These are phyloP conservation scores for Monascus purpureus DNA, from an alignment of 495 filamentous ascomycete species.

Conservation along the genomic window DNA sequence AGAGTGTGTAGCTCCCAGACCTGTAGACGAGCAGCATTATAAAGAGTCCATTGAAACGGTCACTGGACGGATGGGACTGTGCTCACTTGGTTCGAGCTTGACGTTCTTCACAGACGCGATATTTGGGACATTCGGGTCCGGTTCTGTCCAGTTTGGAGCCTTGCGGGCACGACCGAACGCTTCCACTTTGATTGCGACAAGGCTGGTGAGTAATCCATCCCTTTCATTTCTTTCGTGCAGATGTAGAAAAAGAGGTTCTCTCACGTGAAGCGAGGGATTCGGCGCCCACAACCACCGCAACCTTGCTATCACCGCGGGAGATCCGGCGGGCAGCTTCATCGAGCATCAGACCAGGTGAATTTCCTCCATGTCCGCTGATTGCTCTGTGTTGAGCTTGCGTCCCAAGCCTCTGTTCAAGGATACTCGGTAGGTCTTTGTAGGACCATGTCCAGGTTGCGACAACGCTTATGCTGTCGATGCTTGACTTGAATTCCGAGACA, in stretches of 20 bases:
- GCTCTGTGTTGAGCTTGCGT: constrained; percentile 21
- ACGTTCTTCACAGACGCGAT: no score
- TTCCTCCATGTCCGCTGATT: constrained; percentile 38
- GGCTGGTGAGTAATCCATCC: no score
- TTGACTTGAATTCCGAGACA: constrained; percentile 17
- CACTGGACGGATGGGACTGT: no score
- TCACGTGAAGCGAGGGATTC: constrained; percentile 42
- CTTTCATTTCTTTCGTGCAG: no score
- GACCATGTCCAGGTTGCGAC: constrained; percentile 47
- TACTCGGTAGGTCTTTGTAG: constrained; percentile 34
- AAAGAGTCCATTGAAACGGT: constrained; percentile 1
- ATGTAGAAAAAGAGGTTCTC: no score
- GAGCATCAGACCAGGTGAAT: constrained; percentile 37
- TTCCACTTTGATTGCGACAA: no score
- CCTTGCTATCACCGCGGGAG: constrained; percentile 27
- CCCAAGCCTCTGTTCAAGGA: constrained; percentile 26
- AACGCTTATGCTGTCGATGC: constrained; percentile 38
- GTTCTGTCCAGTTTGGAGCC: no score
- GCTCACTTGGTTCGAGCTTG: no score
- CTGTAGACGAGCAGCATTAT: constrained; percentile 8
- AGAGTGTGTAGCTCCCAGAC: constrained; percentile 27
- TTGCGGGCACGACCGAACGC: no score
- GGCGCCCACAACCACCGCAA: constrained; percentile 39
- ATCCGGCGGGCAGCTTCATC: constrained; percentile 42
- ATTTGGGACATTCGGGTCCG: no score